These are phyloP conservation scores for Pseudozyma flocculosa DNA, from an alignment of 1,284 basidiomycete species.

Conservation along the genomic window DNA sequence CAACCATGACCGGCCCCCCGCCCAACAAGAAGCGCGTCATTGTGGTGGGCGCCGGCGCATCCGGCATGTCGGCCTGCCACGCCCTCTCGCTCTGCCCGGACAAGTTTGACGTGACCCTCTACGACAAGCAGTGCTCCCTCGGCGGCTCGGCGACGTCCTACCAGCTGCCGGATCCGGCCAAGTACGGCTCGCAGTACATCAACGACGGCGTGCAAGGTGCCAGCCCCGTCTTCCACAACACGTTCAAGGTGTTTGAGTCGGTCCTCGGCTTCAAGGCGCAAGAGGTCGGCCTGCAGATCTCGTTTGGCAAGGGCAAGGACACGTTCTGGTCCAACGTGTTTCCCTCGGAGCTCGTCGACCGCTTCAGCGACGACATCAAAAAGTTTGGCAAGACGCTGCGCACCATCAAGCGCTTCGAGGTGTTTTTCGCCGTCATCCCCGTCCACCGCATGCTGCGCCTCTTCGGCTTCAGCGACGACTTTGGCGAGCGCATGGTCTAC, in stretches of 20 bases:
- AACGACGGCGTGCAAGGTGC: slow-evolving; percentile 53
- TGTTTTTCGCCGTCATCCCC: slow-evolving; percentile 49
- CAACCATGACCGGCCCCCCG: background rate
- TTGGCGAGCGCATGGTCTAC: slow-evolving; percentile 66
- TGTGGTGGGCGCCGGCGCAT: slow-evolving; percentile 44
- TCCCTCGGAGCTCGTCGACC: slow-evolving; percentile 49
- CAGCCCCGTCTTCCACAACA: slow-evolving; percentile 49
- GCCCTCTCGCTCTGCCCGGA: slow-evolving; percentile 40
- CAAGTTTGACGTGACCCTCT: slow-evolving; percentile 45
- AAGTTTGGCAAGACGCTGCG: slow-evolving; percentile 48
- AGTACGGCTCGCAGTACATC: slow-evolving; percentile 50
- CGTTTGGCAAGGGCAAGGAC: slow-evolving; percentile 50
- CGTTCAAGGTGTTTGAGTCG: slow-evolving; percentile 49
- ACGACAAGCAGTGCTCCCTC: slow-evolving; percentile 43
- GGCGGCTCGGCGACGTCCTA: slow-evolving; percentile 51
- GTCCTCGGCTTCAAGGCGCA: slow-evolving; percentile 42
- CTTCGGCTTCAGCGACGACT: slow-evolving; percentile 59
- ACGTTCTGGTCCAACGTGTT: slow-evolving; percentile 51
- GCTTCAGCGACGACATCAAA: slow-evolving; percentile 42
- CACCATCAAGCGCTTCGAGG: slow-evolving; percentile 50
- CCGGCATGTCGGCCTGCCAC: slow-evolving; percentile 47
- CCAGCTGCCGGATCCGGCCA: slow-evolving; percentile 43
- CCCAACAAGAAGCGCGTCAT: slow-evolving; percentile 44
- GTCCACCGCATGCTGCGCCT: slow-evolving; percentile 44
- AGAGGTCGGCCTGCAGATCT: slow-evolving; percentile 51